Evolutionary conservation across 2,329 filamentous ascomycete genomes (phyloP).

Genomic region (Didymella keratinophila): DNA sequence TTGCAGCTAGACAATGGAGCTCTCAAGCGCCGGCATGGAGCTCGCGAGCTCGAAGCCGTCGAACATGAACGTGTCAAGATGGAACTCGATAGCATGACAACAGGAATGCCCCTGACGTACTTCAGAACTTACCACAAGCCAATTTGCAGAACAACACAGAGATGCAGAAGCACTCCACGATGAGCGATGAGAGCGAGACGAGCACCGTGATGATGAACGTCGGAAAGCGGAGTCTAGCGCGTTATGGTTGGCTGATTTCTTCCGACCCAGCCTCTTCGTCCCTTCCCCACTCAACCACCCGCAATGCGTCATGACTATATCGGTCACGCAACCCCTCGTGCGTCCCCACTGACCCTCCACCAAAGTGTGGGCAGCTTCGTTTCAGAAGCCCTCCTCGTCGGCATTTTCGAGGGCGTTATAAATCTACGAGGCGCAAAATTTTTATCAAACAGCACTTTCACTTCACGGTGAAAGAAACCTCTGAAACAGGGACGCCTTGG

Average conservation of each 20-base stretch:
- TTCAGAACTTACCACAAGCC: constrained; percentile 12
- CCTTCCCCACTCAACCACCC: constrained; percentile 14
- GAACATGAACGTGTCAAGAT: constrained; percentile 1
- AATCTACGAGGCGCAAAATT: too few relatives aligned
- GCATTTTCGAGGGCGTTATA: neutral
- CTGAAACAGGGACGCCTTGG: constrained; percentile 7
- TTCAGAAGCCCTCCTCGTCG: too few relatives aligned
- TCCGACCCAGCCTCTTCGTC: constrained; percentile 16
- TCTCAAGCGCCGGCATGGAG: constrained; percentile 1
- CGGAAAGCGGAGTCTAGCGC: constrained; percentile 15
- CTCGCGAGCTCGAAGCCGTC: neutral
- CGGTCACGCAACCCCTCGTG: neutral
- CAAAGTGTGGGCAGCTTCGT: neutral
- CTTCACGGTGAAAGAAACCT: too few relatives aligned
- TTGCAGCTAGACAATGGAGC: constrained; percentile 1
- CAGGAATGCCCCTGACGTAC: neutral
- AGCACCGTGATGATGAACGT: constrained; percentile 23
- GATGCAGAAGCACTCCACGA: neutral
- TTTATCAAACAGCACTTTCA: constrained; percentile 1
- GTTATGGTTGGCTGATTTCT: constrained; percentile 23
- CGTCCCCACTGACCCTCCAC: neutral
- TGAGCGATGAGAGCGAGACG: constrained; percentile 12
- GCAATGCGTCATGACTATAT: constrained; percentile 7
- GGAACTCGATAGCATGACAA: constrained; percentile 5
- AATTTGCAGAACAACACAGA: neutral